Base-by-base conservation (phyloP, 2,329 filamentous ascomycete genomes). In the Trematosphaeria pertusa region DNA sequence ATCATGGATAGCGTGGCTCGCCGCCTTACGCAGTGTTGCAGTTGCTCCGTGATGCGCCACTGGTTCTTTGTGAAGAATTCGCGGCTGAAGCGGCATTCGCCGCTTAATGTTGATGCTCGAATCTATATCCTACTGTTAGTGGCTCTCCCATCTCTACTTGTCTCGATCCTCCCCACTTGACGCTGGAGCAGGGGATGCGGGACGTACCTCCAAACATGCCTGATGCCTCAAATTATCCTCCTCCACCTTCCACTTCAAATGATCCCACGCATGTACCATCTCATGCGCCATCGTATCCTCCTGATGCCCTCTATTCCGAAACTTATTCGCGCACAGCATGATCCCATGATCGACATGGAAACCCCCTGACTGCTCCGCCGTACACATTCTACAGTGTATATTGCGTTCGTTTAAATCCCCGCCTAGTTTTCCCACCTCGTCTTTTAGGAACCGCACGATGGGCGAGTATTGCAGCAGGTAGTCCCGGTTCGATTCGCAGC, bases 191-290 rank as follows among this genome's bases (percentile, higher is more conserved):
- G 12, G 7, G 24, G 7, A 28, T 28, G 24, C 7, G 12, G 7
- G 24, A 28, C 75, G 54, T 73, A 93, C 90, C 86, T 99, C 94
- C 45, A 92, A 88, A 72, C 94, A 99, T 44, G 94, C 94, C 26
- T 92, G 89, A 74, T 99, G 94, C 70, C 87, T 85, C 73, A 99
- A 70, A 70, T 89, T 84, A n/a, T 77, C 73, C 77, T 88, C 89
- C 67, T 97, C 87, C 34, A 97, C 86, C 73, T 96, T 94, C 78
- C 91, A 99, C 54, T 93, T 79, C 60, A 97, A 68, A 70, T 96
- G 88, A 70, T 99, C 94, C 80, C 91, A 97, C 1, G 92, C 92
- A 72, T 99, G 94, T 42, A 99, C 88, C 91, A 99, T 95, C 77
- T 99, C 94, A 73, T 99, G 94, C 20, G 92, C 87, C 65, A 99